Evolutionary conservation across 345 rosid species (phyloP).

Genomic region (Hypericum androsaemum): DNA sequence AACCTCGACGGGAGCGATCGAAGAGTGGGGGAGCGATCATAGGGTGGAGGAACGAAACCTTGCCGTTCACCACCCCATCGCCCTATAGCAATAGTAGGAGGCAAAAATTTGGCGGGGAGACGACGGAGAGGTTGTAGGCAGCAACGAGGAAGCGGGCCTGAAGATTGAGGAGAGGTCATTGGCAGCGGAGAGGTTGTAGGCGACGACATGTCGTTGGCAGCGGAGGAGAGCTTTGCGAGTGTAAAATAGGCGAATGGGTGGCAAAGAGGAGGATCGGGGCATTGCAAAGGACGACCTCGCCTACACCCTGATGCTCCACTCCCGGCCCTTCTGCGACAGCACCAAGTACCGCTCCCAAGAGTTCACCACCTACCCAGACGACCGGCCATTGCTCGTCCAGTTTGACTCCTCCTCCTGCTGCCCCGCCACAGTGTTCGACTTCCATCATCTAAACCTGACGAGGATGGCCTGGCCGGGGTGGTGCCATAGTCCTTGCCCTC

Average conservation of each 20-base stretch:
- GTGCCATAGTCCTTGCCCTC: too few relatives aligned
- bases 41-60: too few relatives aligned
- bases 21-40: too few relatives aligned
- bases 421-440: too few relatives aligned
- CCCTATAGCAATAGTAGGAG: conserved; percentile 57
- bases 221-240: conserved; percentile 21
- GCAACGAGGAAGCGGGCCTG: conserved; percentile 68
- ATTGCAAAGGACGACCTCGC: conserved; percentile 62
- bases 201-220: conserved; percentile 27
- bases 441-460: too few relatives aligned
- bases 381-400: too few relatives aligned
- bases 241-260: conserved; percentile 65
- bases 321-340: too few relatives aligned
- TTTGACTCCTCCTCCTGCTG: too few relatives aligned
- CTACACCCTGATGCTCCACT: too few relatives aligned
- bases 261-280: conserved; percentile 37
- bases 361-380: too few relatives aligned
- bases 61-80: neutral
- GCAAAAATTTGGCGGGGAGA: conserved; percentile 50
- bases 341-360: too few relatives aligned
- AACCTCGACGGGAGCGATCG: conserved; percentile 4
- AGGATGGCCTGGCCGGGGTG: too few relatives aligned
- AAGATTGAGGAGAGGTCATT: conserved; percentile 37
- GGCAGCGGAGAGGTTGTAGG: conserved; percentile 39
- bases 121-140: conserved; percentile 54